These are phyloP conservation scores for Vigna hirtella DNA, from an alignment of 306 rosid species.

Conservation along the genomic window DNA sequence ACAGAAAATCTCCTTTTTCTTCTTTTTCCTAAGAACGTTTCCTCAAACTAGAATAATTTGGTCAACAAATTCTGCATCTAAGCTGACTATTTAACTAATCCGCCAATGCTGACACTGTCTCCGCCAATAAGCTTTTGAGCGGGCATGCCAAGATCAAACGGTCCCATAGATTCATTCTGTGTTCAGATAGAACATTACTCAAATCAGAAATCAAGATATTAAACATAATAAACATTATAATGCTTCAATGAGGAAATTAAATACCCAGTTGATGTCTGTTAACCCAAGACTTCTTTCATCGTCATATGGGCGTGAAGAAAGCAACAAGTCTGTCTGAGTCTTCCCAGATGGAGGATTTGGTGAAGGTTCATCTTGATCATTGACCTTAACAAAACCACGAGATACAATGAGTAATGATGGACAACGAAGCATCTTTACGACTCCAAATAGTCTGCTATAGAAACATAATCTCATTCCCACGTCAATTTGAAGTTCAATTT, in stretches of 20 bases:
- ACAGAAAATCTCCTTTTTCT: constrained; percentile 28
- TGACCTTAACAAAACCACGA: constrained; percentile 53
- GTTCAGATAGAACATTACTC: constrained; percentile 29
- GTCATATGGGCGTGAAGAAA: constrained; percentile 53
- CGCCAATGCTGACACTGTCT: constrained; percentile 53
- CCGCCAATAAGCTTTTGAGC: constrained; percentile 58
- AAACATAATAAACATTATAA: constrained; percentile 30
- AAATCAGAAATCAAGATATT: constrained; percentile 23
- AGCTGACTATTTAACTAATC: constrained; percentile 61
- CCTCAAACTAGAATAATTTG: constrained; percentile 32
- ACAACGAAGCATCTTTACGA: constrained; percentile 29
- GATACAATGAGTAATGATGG: constrained; percentile 16
- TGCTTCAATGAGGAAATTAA: constrained; percentile 11
- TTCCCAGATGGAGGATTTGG: constrained; percentile 54
- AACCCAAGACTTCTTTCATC: constrained; percentile 91
- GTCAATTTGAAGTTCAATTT: constrained; percentile 14
- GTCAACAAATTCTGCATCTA: constrained; percentile 40
- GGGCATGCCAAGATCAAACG: constrained; percentile 84
- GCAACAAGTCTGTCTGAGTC: constrained; percentile 50
- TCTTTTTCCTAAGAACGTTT: constrained; percentile 31
- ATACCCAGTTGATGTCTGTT: constrained; percentile 86
- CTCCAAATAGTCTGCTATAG: constrained; percentile 26
- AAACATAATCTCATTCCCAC: constrained; percentile 22
- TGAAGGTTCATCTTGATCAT: constrained; percentile 47
- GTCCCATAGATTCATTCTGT: constrained; percentile 82